Base-by-base conservation (phyloP, 768 basidiomycete species). In the Macrolepiota dolichaula region DNA sequence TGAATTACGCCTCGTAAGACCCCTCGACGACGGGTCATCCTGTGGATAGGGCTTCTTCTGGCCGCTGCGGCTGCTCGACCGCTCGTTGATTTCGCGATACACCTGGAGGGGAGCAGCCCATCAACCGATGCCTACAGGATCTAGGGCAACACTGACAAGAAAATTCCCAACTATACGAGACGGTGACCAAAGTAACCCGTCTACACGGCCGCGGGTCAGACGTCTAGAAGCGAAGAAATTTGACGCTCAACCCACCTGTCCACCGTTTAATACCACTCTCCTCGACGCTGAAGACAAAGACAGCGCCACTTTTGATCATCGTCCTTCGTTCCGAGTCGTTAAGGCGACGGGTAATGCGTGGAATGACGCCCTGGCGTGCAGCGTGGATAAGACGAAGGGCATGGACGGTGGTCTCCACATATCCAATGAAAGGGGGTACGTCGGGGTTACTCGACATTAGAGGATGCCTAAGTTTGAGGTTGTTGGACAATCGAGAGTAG, bases 201-300 rank as follows among this genome's bases (percentile, higher is more conserved):
- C 82, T 84, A 56, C 50, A 44, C 58, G 57, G 56, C 47, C 51
- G 58, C 46, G 44, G 17, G 58, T 49, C 64, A 51, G 62, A 62
- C 61, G 46, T 65, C 62, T 66, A 62, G 63, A 64, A 65, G 32
- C 54, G 61, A 57, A 55, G 50, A 54, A 40, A 42, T n/a, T 17
- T 9, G 32, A 46, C 63, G 42, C 50, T 53, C 44, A 67, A 65
- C 72, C 57, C 64, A 74, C 87, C 92, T 36, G 92, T 95, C 89
- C 92, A 92, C 15, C 92, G 80, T 71, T 91, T 92, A 73, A 95
- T 94, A 12, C 89, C 89, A 69, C 90, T 91, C 70, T 92, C 91
- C 67, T 91, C 87, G 68, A 93, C 92, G 69, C 90, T 90, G 75
- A 93, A 95, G 53, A 95, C 87, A 70, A 93, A 95, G 15, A 94